Conservation (phyloP, 1,139 yeast genomes). For the Yarrowia galli region DNA sequence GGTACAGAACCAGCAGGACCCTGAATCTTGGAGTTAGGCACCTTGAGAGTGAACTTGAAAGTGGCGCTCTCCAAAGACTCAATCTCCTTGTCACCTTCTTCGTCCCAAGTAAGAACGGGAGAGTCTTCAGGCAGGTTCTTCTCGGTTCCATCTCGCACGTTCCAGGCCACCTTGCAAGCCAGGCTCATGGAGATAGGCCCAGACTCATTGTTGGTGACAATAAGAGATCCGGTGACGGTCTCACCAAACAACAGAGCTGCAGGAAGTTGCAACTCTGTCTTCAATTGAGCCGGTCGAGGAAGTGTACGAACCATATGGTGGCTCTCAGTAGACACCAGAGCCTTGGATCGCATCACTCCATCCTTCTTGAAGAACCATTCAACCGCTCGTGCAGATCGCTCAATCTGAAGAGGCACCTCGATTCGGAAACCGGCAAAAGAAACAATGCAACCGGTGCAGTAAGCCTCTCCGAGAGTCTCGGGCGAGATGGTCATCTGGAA, state of each 20-base stretch:
- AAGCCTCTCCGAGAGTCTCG: conserved; percentile 49
- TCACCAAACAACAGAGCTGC: conserved; percentile 49
- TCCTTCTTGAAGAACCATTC: conserved; percentile 27
- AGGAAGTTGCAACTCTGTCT: conserved; percentile 42
- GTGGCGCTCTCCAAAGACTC: conserved; percentile 13
- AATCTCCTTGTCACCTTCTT: conserved; percentile 1
- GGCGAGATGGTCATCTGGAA: conserved; percentile 52
- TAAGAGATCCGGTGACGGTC: conserved; percentile 42
- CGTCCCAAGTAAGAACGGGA: conserved; percentile 34
- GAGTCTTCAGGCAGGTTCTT: conserved; percentile 38
- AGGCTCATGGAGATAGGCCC: conserved; percentile 45
- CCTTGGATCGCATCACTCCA: conserved; percentile 17
- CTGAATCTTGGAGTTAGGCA: conserved; percentile 42
- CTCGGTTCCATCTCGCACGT: conserved; percentile 41
- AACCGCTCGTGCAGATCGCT: conserved; percentile 12
- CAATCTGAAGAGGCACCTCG: conserved; percentile 31
- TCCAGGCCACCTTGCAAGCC: conserved; percentile 43
- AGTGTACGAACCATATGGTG: conserved; percentile 41
- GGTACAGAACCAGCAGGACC: conserved; percentile 40
- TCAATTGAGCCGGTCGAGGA: conserved; percentile 48
- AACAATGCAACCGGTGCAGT: conserved; percentile 41
- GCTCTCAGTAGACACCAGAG: conserved; percentile 43
- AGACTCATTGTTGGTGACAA: conserved; percentile 47
- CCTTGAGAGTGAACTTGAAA: conserved; percentile 40
- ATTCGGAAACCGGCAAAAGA: conserved; percentile 17